Evolutionary conservation across 768 basidiomycete species (phyloP).

Genomic region (Panellus pusillus): DNA sequence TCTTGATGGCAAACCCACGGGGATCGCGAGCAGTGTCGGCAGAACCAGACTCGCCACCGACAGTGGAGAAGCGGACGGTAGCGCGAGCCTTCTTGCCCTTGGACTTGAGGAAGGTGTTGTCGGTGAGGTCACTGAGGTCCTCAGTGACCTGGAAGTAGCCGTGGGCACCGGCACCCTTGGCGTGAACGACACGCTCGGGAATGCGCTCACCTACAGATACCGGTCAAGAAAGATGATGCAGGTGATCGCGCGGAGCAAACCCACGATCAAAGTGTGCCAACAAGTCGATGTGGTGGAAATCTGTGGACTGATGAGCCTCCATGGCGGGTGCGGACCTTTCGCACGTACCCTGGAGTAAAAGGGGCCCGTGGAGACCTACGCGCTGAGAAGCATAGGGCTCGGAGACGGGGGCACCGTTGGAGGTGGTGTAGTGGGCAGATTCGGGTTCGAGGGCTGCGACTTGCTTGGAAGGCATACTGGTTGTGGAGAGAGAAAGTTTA

Average conservation of each 20-base stretch:
- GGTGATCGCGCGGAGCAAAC: neutral
- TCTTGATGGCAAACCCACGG: conserved; percentile 88
- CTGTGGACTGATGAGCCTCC: conserved; percentile 36
- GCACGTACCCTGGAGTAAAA: conserved; percentile 77
- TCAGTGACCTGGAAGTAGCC: conserved; percentile 92
- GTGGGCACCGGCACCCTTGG: conserved; percentile 91
- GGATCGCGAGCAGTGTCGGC: conserved; percentile 93
- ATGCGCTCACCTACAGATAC: conserved; percentile 64
- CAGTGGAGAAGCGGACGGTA: conserved; percentile 92
- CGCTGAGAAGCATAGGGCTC: conserved; percentile 82
- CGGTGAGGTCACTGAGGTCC: conserved; percentile 79
- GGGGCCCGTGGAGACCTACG: conserved; percentile 73
- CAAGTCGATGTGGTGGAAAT: conserved; percentile 87
- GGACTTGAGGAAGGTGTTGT: conserved; percentile 62
- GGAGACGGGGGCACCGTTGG: conserved; percentile 74
- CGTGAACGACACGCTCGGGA: conserved; percentile 93
- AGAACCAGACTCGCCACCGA: conserved; percentile 84
- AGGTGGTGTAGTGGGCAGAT: conserved; percentile 74
- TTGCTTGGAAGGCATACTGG: conserved; percentile 62
- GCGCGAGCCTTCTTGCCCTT: conserved; percentile 68
- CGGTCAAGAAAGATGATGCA: neutral
- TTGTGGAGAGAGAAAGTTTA: conserved; percentile 17
- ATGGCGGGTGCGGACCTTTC: neutral
- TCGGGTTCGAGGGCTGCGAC: conserved; percentile 54
- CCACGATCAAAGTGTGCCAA: conserved; percentile 88